These are phyloP conservation scores for Penicillium lividum DNA, from an alignment of 495 filamentous ascomycete species.

Conservation along the genomic window DNA sequence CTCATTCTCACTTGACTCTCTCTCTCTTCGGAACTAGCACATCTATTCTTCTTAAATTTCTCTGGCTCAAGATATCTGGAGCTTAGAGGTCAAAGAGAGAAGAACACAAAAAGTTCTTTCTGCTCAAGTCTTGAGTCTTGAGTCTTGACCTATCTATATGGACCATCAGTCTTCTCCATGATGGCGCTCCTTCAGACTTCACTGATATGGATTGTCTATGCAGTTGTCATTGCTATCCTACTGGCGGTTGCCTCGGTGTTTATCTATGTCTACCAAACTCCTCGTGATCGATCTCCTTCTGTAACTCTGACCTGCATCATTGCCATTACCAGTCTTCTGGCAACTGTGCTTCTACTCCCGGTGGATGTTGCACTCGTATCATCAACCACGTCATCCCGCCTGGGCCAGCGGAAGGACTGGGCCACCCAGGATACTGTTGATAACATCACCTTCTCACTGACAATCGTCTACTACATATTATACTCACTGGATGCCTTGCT, in stretches of 20 bases:
- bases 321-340: constrained; percentile 81
- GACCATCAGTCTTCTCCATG: constrained; percentile 14
- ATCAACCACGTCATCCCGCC: constrained; percentile 72
- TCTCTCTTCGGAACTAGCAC: no score
- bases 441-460: constrained; percentile 73
- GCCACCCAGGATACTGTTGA: constrained; percentile 77
- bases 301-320: constrained; percentile 83
- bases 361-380: constrained; percentile 95
- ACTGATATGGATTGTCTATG: constrained; percentile 92
- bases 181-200: constrained; percentile 79
- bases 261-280: constrained; percentile 83
- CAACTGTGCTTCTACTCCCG: constrained; percentile 87
- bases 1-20: not conserved
- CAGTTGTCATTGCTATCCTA: constrained; percentile 70
- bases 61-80: not conserved
- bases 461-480: constrained; percentile 87
- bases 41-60: not conserved
- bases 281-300: constrained; percentile 76
- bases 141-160: constrained; percentile 10
- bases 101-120: not conserved
- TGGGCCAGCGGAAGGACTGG: constrained; percentile 91
- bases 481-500: constrained; percentile 92
- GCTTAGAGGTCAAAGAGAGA: not conserved
- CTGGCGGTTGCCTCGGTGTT: constrained; percentile 75
- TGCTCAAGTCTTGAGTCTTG: not conserved